These are phyloP conservation scores for Beauveria asiatica DNA, from an alignment of 2,329 filamentous ascomycete genomes.

Conservation along the genomic window DNA sequence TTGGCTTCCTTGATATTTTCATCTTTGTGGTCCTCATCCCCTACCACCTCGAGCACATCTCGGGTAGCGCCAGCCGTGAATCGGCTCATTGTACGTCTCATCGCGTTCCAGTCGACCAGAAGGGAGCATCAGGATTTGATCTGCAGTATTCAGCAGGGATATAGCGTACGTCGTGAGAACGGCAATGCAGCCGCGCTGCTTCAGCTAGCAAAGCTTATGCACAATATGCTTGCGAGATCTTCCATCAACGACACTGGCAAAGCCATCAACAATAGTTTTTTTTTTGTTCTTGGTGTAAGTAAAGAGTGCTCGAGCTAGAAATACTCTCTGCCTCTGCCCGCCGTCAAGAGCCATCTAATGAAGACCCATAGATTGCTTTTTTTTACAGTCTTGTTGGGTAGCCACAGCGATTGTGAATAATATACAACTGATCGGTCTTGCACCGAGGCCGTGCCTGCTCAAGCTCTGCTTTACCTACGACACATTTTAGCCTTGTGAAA, in stretches of 20 bases:
- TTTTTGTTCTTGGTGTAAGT: conserved; percentile 13
- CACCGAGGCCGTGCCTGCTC: conserved; percentile 2
- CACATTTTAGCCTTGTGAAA: conserved; percentile 23
- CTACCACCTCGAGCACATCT: neutral
- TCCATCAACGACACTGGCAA: conserved; percentile 24
- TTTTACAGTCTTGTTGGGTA: conserved; percentile 23
- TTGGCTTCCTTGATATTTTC: neutral
- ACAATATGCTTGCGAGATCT: conserved; percentile 8
- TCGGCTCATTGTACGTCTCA: neutral
- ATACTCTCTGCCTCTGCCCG: conserved; percentile 27
- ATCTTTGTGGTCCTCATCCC: neutral
- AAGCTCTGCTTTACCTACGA: conserved; percentile 20
- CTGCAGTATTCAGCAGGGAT: neutral
- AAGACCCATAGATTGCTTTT: conserved; percentile 20
- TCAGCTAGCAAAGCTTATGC: conserved; percentile 6
- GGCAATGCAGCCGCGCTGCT: conserved; percentile 11
- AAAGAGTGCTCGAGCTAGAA: conserved; percentile 23
- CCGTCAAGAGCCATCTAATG: conserved; percentile 25
- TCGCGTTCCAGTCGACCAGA: neutral
- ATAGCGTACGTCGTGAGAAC: conserved; percentile 7
- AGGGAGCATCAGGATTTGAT: neutral
- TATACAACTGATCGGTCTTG: conserved; percentile 1
- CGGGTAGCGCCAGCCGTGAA: neutral
- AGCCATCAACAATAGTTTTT: conserved; percentile 22
- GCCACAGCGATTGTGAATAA: conserved; percentile 15